Evolutionary conservation across 2,329 filamentous ascomycete genomes (phyloP).

Genomic region (Trichoderma breve): DNA sequence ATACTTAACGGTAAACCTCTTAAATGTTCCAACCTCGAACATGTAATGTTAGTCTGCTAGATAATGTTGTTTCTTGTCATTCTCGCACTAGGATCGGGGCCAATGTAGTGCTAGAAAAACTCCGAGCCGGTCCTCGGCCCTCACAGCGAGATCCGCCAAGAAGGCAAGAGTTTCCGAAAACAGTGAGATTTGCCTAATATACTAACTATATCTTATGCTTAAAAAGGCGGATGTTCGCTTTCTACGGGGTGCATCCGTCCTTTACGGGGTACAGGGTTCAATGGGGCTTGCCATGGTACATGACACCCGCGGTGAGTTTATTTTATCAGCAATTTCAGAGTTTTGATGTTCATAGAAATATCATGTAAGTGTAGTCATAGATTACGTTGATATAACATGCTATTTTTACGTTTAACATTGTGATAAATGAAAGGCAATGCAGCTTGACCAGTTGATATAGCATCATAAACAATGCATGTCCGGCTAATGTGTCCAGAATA

Average conservation of each 20-base stretch:
- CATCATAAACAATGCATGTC: not conserved
- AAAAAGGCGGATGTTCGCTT: not conserved
- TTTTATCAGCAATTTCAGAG: not conserved
- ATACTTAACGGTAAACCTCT: not conserved
- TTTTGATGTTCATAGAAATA: not conserved
- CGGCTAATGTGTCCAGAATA: not conserved
- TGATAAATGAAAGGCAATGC: not conserved
- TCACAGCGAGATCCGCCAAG: not conserved
- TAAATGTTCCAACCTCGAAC: not conserved
- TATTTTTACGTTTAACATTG: not conserved
- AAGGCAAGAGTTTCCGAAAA: not conserved
- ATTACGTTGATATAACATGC: not conserved
- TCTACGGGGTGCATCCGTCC: not conserved
- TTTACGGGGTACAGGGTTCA: not conserved
- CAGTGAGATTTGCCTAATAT: not conserved
- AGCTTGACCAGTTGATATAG: not conserved
- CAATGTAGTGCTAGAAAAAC: not conserved
- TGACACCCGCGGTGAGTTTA: not conserved
- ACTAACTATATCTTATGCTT: not conserved
- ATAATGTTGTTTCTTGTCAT: not conserved
- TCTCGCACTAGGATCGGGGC: not conserved
- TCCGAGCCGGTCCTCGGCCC: not conserved
- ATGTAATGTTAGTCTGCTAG: not conserved
- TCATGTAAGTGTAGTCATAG: not conserved
- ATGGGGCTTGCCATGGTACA: not conserved